Conservation (phyloP, 179 eudicot species). For the Heliamphora pulchella region DNA sequence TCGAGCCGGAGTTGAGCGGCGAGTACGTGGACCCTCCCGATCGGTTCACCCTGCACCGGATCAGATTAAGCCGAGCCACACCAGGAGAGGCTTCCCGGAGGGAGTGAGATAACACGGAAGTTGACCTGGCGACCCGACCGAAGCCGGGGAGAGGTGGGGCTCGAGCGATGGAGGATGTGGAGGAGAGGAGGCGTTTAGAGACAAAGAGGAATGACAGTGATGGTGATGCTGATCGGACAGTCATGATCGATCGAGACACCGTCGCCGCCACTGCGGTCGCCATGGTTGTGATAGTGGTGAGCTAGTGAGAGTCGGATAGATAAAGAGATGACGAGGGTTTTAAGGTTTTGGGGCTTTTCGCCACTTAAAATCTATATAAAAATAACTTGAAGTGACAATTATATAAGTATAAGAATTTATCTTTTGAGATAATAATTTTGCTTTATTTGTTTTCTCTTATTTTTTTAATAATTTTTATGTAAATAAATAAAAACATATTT, state of each 20-base stretch:
- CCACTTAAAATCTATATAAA: too few species aligned
- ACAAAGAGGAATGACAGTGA: conserved; percentile 16
- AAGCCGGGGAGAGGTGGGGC: conserved; percentile 27
- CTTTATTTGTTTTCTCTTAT: too few species aligned
- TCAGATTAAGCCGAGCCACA: conserved; percentile 17
- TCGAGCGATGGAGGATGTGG: conserved; percentile 19
- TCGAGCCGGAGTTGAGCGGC: conserved; percentile 40
- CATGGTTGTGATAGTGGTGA: conserved; percentile 11
- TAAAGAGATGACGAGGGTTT: background rate
- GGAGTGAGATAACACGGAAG: conserved; percentile 26
- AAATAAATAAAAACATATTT: too few species aligned
- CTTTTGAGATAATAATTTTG: too few species aligned
- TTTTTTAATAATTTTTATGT: too few species aligned
- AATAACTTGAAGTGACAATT: too few species aligned
- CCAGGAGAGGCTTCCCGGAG: conserved; percentile 12
- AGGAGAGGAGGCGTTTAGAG: conserved; percentile 27
- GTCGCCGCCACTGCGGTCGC: conserved; percentile 18
- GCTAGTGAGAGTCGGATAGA: background rate
- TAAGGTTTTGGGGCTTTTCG: too few species aligned
- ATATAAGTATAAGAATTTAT: too few species aligned
- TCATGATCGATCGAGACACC: conserved; percentile 22
- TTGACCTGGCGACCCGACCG: conserved; percentile 13
- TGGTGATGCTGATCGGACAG: conserved; percentile 24
- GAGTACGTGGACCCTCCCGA: conserved; percentile 34
- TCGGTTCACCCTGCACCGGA: conserved; percentile 38